Base-by-base conservation (phyloP, 2,329 filamentous ascomycete genomes). In the Penicillium thymicola region DNA sequence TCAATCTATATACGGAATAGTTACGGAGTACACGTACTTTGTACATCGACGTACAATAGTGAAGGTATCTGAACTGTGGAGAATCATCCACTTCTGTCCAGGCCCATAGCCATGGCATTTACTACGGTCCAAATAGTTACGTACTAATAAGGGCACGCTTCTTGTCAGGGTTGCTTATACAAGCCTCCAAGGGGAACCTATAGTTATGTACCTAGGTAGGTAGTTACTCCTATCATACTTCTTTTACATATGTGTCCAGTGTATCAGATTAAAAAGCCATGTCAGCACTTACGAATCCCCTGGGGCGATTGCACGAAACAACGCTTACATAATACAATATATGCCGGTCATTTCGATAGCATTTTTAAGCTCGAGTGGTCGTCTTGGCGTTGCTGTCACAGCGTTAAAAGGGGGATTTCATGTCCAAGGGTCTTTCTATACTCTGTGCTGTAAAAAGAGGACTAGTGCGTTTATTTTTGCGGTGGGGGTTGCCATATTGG, bases 331-430 rank as follows among this genome's bases (percentile, higher is more conserved):
- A 27, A 28, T 42, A 14, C 47, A 30, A 46, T 10, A 47, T 16
- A 44, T 44, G 28, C 28, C n/a, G 30, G 30, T 27, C 18, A 36
- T 36, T 18, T 11, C 11, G 28, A 28, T 38, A 14, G 14, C 25
- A 34, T 25, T 50, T 50, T 60, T 60, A 63, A 63, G 59, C 59
- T 60, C 49, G 47, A 59, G 42, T 45, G 18, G 18, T 30, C 27
- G 59, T 10, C 61, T 65, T 65, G 61, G 61, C 61, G 30, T 56
- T 53, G 23, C 5, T 10, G 53, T 61, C 59, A 61, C 38, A 18
- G 48, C 25, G 14, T 14, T 1, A 36, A 51, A 44, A 44, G 21
- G 34, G 34, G 32, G 25, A 38, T 28, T 16, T 3, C 8, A 25
- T 32, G 30, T 5, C 30, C 11, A 13, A 41, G 38, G 6, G 38